Evolutionary conservation across 768 basidiomycete genomes (phyloP).

Genomic region (Tulasnella calospora): DNA sequence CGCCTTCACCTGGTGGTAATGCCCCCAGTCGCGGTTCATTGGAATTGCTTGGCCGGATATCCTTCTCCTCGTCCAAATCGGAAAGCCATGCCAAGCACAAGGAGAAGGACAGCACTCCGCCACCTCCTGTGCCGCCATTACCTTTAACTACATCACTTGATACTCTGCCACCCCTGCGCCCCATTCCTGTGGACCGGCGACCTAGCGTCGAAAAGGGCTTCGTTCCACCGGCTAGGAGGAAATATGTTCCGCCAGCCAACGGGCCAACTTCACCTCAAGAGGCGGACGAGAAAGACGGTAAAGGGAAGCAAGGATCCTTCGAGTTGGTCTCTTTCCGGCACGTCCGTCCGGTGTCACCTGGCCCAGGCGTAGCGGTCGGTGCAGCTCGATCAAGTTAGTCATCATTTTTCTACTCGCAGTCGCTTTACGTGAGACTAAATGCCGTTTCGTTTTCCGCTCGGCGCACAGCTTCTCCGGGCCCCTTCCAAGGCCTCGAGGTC

Average conservation of each 20-base stretch:
- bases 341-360: slow-evolving; percentile 22
- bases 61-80: not conserved
- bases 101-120: not conserved
- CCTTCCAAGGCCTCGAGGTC: slow-evolving; percentile 21
- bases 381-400: not conserved
- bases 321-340: slow-evolving; percentile 23
- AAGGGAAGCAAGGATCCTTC: slow-evolving; percentile 11
- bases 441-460: not conserved
- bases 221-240: slow-evolving; percentile 3
- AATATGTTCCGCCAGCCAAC: not conserved
- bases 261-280: not conserved
- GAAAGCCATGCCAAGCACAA: not conserved
- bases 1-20: not conserved
- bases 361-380: not conserved
- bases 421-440: not conserved
- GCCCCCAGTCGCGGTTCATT: not conserved
- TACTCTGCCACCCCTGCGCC: slow-evolving; percentile 2
- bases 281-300: not conserved
- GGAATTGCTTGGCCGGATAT: slow-evolving; percentile 2
- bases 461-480: slow-evolving; percentile 14
- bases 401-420: not conserved
- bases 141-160: not conserved
- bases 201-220: slow-evolving; percentile 11
- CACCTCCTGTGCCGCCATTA: slow-evolving; percentile 10
- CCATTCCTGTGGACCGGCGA: not conserved